A percentile compares a stretch with the other conserved stretches of the same genome.
These are phyloP conservation scores for Trichoderma sp. DNA, from an alignment of 2,329 filamentous ascomycete genomes.

Conservation along the genomic window DNA sequence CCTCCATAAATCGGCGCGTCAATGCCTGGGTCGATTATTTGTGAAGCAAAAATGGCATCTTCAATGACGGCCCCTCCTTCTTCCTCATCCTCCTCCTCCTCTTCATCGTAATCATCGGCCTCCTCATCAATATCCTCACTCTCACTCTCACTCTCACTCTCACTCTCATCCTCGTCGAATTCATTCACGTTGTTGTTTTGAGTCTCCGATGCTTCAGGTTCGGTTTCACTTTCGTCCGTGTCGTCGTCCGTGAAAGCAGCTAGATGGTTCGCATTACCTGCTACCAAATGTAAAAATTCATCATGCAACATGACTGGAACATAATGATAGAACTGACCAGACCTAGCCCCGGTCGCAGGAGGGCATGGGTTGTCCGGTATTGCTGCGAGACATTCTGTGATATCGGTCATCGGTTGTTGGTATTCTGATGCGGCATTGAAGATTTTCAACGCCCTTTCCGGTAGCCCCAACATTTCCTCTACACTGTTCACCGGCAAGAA, in stretches of 20 bases:
- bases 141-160: constrained; percentile 16
- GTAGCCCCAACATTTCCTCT: constrained; percentile 40
- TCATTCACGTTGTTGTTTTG: constrained; percentile 29
- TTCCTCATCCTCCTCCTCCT: constrained; percentile 24
- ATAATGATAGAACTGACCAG: constrained; percentile 21
- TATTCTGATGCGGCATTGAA: constrained; percentile 19
- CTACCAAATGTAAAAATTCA: constrained; percentile 22
- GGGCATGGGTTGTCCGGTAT: constrained; percentile 39
- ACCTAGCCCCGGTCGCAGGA: constrained; percentile 3
- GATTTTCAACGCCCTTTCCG: constrained; percentile 28
- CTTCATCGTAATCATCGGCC: not conserved
- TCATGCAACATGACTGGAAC: constrained; percentile 20
- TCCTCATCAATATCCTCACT: constrained; percentile 26
- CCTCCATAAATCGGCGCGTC: too few species aligned
- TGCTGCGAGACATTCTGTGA: constrained; percentile 31
- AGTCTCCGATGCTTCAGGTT: constrained; percentile 24
- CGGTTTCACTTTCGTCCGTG: constrained; percentile 26
- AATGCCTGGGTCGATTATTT: not conserved
- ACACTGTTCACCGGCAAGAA: constrained; percentile 43
- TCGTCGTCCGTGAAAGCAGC: not conserved
- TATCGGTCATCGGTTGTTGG: constrained; percentile 33
- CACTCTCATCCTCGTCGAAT: constrained; percentile 28
- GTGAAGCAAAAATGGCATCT: constrained; percentile 12
- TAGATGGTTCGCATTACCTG: constrained; percentile 4
- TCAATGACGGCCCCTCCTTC: constrained; percentile 25